Evolutionary conservation across 2,329 filamentous ascomycete genomes (phyloP).

Genomic region (Penicillium digitatum): DNA sequence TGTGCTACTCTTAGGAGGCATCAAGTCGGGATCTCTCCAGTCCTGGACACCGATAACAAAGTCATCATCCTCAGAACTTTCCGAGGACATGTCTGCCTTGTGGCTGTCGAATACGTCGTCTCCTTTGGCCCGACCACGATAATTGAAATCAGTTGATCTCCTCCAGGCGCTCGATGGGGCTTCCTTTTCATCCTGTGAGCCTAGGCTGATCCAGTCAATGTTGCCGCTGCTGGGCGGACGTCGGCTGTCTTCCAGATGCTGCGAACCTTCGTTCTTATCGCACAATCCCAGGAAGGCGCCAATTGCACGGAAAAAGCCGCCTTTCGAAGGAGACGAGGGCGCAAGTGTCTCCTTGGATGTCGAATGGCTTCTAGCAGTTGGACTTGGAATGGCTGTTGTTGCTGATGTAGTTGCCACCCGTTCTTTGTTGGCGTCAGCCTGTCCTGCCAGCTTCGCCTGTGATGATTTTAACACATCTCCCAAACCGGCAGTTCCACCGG

Average conservation of each 20-base stretch:
- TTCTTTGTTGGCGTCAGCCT: conserved; percentile 20
- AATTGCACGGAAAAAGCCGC: conserved; percentile 45
- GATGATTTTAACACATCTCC: conserved; percentile 56
- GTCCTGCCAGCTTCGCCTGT: conserved; percentile 37
- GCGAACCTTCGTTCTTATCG: conserved; percentile 23
- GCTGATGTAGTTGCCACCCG: conserved; percentile 28
- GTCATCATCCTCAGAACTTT: conserved; percentile 50
- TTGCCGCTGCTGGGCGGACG: conserved; percentile 69
- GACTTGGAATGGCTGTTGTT: conserved; percentile 28
- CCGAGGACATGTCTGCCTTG: conserved; percentile 24
- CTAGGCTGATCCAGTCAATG: conserved; percentile 67
- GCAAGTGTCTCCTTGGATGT: conserved; percentile 16
- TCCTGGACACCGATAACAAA: conserved; percentile 84
- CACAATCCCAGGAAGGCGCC: conserved; percentile 44
- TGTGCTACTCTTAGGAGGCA: conserved; percentile 44
- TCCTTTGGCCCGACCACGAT: conserved; percentile 19
- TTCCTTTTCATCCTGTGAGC: conserved; percentile 59
- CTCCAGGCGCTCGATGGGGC: conserved; percentile 21
- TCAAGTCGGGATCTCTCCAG: conserved; percentile 74
- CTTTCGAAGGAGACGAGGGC: conserved; percentile 17
- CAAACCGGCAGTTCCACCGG: conserved; percentile 58
- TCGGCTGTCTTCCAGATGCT: conserved; percentile 50
- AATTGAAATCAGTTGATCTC: conserved; percentile 26
- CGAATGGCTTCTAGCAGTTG: conserved; percentile 31
- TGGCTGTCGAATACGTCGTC: conserved; percentile 15